These are phyloP conservation scores for Leccinum truebloodii DNA, from an alignment of 768 basidiomycete species.

Conservation along the genomic window DNA sequence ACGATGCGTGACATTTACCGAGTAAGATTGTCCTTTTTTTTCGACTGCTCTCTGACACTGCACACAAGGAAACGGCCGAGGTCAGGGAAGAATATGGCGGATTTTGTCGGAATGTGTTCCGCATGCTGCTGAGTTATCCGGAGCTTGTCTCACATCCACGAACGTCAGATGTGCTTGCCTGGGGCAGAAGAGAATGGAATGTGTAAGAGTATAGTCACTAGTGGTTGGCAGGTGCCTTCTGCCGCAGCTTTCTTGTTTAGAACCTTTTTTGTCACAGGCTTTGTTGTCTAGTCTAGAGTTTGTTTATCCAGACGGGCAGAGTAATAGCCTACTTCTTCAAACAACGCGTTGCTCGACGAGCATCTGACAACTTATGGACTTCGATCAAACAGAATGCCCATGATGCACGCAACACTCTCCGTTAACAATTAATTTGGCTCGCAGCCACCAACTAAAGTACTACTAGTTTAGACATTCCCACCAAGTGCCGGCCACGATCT, in stretches of 20 bases:
- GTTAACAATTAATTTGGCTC: too few species aligned
- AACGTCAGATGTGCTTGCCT: conserved; percentile 34
- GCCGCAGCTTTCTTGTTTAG: not conserved
- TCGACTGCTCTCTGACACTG: conserved; percentile 8
- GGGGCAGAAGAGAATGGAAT: conserved; percentile 26
- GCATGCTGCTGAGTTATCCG: conserved; percentile 28
- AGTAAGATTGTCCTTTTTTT: conserved; percentile 33
- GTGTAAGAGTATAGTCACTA: not conserved
- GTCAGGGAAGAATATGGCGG: conserved; percentile 33
- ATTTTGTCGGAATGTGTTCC: conserved; percentile 38
- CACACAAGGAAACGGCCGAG: conserved; percentile 10
- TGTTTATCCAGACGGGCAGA: not conserved
- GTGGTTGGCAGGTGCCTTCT: not conserved
- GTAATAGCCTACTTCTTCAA: too few species aligned
- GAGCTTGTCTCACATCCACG: conserved; percentile 36
- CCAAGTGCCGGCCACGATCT: too few species aligned
- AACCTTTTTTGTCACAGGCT: not conserved
- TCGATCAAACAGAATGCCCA: too few species aligned
- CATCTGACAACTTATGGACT: too few species aligned
- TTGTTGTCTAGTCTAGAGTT: not conserved
- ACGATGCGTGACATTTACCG: conserved; percentile 49
- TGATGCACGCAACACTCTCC: too few species aligned
- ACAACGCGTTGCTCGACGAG: too few species aligned
- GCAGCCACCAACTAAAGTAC: too few species aligned
- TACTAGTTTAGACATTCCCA: too few species aligned